phyloP scores from a whole-genome alignment of 1,139 yeast species.

The Saccharomyces hybrid region DNA sequence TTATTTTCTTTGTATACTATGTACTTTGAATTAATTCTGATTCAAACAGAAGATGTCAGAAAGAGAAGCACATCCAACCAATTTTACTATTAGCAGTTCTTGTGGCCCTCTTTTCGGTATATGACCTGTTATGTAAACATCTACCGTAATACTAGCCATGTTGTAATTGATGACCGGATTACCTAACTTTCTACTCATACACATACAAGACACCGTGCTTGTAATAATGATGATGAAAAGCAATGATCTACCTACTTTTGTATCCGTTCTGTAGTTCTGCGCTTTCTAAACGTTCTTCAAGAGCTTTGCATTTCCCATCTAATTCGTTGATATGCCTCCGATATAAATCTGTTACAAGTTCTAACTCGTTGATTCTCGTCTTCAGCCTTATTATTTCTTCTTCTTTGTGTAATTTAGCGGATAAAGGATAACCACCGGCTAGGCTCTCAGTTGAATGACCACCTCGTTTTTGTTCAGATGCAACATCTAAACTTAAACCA shows the following conservation, averaged over 20 bases:
- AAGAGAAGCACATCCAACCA: no score
- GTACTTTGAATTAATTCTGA: background rate
- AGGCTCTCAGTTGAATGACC: background rate
- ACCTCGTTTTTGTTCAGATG: background rate
- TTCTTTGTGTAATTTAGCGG: constrained; percentile 17
- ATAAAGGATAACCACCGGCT: background rate
- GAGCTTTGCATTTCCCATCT: constrained; percentile 36
- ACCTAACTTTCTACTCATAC: background rate
- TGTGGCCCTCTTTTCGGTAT: no score
- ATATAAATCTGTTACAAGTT: constrained; percentile 80
- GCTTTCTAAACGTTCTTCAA: background rate
- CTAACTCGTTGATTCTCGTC: constrained; percentile 82
- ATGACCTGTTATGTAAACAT: no score
- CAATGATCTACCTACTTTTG: background rate
- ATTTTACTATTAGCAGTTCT: no score
- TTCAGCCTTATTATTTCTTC: constrained; percentile 50
- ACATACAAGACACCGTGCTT: background rate
- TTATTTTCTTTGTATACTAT: background rate
- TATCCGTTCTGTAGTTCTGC: background rate
- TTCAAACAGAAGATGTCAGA: background rate
- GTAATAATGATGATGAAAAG: background rate
- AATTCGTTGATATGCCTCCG: constrained; percentile 74
- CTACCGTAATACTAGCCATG: no score
- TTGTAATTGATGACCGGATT: background rate
- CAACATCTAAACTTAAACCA: background rate